Evolutionary conservation across 192 early-diverging fungal species (phyloP), one percentile per base, ranked within the genome.

Genomic region (Powellomyces hirtus): DNA sequence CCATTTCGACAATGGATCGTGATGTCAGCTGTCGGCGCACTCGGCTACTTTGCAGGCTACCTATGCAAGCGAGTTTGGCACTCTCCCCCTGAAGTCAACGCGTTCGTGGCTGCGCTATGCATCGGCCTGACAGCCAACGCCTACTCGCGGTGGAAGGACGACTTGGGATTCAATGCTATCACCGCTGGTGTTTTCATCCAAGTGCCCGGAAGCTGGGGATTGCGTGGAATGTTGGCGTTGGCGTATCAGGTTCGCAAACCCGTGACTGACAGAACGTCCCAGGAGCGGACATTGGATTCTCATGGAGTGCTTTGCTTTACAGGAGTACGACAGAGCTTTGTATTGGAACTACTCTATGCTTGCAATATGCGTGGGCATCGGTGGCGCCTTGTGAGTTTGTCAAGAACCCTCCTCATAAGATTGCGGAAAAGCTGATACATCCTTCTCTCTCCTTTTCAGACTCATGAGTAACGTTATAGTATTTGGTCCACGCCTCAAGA

Each of bases 211-310:
- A 66, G 64, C 37, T 66, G 64, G 64, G 64, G 64, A 11, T 8
- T 66, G 51, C 69, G 77, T 60, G 68, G 72, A 0, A 78, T 71
- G 8, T 37, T 66, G 35, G 52, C 50, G 31, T 38, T 66, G 16
- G 64, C 64, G 52, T 66, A 66, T 36, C 20, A 57, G 51, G 51
- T 59, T 31, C 40, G 40, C n/a, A n/a, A n/a, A n/a, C n/a, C n/a
- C n/a, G n/a, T n/a, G n/a, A n/a, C n/a, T n/a, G n/a, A n/a, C n/a
- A n/a, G n/a, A n/a, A n/a, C n/a, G n/a, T n/a, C n/a, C n/a, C n/a
- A n/a, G n/a, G n/a, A n/a, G n/a, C n/a, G n/a, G n/a, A n/a, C n/a
- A n/a, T n/a, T n/a, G n/a, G n/a, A n/a, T n/a, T n/a, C n/a, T n/a
- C n/a, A n/a, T n/a, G n/a, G n/a, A n/a, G n/a, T n/a, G n/a, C n/a